Conservation (phyloP, 495 filamentous ascomycete species). For the Lepraria neglecta region DNA sequence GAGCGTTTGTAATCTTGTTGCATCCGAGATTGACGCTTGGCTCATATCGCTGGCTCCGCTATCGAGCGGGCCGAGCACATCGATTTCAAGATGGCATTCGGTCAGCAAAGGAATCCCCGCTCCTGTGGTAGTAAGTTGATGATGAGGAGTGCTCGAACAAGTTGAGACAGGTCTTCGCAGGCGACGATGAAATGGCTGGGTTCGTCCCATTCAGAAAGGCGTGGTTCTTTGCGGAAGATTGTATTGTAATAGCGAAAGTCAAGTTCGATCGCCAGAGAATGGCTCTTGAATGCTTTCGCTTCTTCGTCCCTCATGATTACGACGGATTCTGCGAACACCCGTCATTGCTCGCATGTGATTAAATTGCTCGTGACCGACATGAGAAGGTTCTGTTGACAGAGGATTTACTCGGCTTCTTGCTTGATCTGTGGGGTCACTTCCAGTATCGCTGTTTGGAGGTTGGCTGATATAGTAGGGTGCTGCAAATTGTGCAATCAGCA, state of each 20-base stretch:
- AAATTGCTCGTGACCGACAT: background rate
- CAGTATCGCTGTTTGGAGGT: background rate
- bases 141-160: background rate
- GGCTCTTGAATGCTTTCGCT: background rate
- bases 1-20: background rate
- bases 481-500: background rate
- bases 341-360: too few species aligned
- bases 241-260: background rate
- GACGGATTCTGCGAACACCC: background rate
- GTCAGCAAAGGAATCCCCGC: background rate
- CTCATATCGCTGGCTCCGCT: background rate
- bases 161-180: background rate
- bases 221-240: background rate
- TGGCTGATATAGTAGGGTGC: background rate
- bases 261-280: background rate
- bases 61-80: background rate
- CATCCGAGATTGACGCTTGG: background rate
- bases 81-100: background rate
- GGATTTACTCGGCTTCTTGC: background rate
- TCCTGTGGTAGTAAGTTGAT: background rate
- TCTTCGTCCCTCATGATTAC: background rate
- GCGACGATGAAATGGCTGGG: background rate
- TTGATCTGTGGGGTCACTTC: background rate
- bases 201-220: too few species aligned
- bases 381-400: background rate